A percentile compares a stretch with the other conserved stretches of the same genome.
Evolutionary conservation across 768 basidiomycete species (phyloP).

Genomic region (Tubosaeta brunneosetosa): DNA sequence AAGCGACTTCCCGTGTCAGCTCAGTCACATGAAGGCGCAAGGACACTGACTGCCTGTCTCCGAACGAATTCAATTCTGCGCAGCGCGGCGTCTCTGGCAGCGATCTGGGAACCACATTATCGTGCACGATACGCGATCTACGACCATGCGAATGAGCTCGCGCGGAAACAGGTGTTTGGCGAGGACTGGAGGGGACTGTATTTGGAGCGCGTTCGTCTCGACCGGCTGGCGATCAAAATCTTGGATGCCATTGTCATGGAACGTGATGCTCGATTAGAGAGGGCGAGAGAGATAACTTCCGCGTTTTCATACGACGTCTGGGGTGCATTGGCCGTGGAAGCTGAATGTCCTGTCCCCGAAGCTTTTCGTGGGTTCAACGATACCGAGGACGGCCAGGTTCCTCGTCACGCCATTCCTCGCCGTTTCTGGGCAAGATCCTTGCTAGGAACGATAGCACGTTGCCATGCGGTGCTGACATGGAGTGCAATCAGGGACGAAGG

Average conservation of each 20-base stretch:
- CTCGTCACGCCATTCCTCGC: conserved; percentile 36
- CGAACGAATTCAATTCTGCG: conserved; percentile 36
- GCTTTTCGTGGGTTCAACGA: conserved; percentile 21
- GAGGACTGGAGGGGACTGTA: conserved; percentile 48
- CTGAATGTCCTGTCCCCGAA: conserved; percentile 32
- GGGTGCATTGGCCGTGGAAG: conserved; percentile 46
- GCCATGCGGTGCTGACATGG: conserved; percentile 40
- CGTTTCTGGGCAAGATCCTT: conserved; percentile 49
- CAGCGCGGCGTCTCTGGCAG: conserved; percentile 38
- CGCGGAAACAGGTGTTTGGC: conserved; percentile 25
- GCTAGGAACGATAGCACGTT: conserved; percentile 41
- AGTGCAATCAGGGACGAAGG: conserved; percentile 11
- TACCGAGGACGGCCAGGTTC: conserved; percentile 3
- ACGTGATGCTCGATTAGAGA: conserved; percentile 35
- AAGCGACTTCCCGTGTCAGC: conserved; percentile 27
- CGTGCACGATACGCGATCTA: conserved; percentile 42
- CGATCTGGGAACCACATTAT: conserved; percentile 54
- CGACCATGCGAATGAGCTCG: conserved; percentile 34
- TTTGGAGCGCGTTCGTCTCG: conserved; percentile 39
- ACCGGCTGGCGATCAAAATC: conserved; percentile 37
- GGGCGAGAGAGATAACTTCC: conserved; percentile 37
- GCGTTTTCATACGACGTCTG: conserved; percentile 49
- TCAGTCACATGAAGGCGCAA: conserved; percentile 20
- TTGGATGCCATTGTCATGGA: conserved; percentile 39
- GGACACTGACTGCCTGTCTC: conserved; percentile 40